Evolutionary conservation across 164 flowering plant genomes (phyloP).

Genomic region (Vitis cinerea): DNA sequence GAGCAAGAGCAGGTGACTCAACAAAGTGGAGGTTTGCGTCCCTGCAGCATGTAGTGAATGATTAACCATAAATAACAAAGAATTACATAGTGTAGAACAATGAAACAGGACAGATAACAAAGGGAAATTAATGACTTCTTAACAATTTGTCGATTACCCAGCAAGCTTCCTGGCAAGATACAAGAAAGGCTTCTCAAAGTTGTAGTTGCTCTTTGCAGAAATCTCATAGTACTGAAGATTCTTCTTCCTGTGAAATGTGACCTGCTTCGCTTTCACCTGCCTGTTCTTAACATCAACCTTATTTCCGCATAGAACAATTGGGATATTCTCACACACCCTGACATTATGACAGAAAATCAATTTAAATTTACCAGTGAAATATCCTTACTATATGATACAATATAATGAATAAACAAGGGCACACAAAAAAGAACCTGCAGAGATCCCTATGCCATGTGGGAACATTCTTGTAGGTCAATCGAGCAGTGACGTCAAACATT

Average conservation of each 20-base stretch:
- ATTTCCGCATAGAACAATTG: conserved; percentile 22
- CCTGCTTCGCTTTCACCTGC: conserved; percentile 28
- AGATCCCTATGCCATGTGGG: conserved; percentile 22
- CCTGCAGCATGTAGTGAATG: conserved; percentile 20
- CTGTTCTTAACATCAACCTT: conserved; percentile 28
- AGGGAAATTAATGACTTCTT: background rate
- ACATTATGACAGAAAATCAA: background rate
- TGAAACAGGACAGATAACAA: background rate
- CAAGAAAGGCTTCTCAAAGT: background rate
- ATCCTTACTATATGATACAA: background rate
- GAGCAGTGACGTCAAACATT: conserved; percentile 23
- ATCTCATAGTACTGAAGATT: conserved; percentile 25
- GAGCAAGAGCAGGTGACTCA: conserved; percentile 67
- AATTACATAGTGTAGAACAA: too few relatives aligned
- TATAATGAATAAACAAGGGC: background rate
- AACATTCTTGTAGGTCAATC: conserved; percentile 20
- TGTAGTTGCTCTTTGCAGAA: conserved; percentile 24
- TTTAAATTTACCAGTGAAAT: too few relatives aligned
- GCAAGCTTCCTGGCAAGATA: conserved; percentile 28
- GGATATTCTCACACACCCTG: conserved; percentile 25
- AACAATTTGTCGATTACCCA: conserved; percentile 8
- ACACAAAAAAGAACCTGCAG: conserved; percentile 12
- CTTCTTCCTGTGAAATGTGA: conserved; percentile 24
- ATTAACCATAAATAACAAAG: background rate
- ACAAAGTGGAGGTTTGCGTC: conserved; percentile 65